Base-by-base conservation (phyloP, 805 yeast genomes). In the Metschnikowia corniflorae region DNA sequence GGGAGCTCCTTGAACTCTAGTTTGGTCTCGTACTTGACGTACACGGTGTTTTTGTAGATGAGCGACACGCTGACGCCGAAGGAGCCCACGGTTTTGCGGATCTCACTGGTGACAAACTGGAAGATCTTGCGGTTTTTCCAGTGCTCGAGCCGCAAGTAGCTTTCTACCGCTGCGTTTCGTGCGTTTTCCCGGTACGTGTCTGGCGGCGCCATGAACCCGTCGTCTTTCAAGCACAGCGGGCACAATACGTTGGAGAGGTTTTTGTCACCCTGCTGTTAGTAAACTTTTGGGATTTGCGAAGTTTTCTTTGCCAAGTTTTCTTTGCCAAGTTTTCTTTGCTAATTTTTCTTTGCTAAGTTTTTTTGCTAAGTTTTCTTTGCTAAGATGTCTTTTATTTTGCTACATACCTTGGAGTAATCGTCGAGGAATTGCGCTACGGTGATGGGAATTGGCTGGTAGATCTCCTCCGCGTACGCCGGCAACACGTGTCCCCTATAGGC, bases 61-160 rank as follows among this genome's bases (percentile, higher is more conserved):
- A 83, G 41, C 6, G 87, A 78, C 14, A 83, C 71, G 0, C 81
- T 61, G 2, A 76, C 75, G 2, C 85, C 84, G 12, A 63, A 54
- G 5, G 73, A 70, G 3, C 65, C 62, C 38, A 75, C 72, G 28
- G 55, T 34, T 26, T 61, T 65, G 40, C 71, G 48, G n/a, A 75
- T 54, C 34, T 58, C 57, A 8, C 63, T 42, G 8, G 72, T 44
- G 7, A 68, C 39, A 37, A 55, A 57, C 47, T 61, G 68, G 53
- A 79, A 67, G 7, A 61, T 43, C 20, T 58, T 40, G 10, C 51
- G 49, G 26, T 66, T 65, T 26, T 61, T 60, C 86, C 86, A 80
- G 38, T 76, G 78, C 2, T 64, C 65, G 19, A 60, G 50, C 16
- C 61, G 54, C 17, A 54, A 40, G 35, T 68, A 71, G 17, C 52